phyloP scores from a whole-genome alignment of 345 rosid species.

The Firmiana major region DNA sequence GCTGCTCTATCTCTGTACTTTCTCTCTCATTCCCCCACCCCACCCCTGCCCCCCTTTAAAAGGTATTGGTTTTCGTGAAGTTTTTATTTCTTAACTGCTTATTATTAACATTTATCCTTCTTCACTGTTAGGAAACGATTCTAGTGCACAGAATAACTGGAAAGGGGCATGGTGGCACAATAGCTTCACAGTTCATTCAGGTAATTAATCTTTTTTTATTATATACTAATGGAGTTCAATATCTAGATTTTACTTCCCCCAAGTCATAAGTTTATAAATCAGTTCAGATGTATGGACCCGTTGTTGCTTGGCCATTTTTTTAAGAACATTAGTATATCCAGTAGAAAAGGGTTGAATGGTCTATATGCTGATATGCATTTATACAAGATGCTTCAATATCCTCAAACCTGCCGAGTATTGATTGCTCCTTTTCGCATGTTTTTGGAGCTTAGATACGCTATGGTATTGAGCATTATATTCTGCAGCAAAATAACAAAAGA shows the following conservation, averaged over 20 bases:
- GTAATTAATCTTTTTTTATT: conserved; percentile 26
- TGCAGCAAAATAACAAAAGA: neutral
- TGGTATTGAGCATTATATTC: neutral
- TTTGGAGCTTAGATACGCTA: neutral
- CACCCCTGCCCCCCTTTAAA: neutral
- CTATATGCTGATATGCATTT: neutral
- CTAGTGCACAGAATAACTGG: conserved; percentile 93
- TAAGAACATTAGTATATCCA: neutral
- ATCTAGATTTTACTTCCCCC: neutral
- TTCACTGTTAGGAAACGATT: conserved; percentile 62
- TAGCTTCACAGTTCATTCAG: conserved; percentile 61
- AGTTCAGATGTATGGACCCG: neutral
- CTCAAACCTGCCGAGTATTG: neutral
- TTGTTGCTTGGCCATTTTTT: neutral
- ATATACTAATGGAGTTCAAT: neutral
- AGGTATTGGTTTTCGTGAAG: neutral
- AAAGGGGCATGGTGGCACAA: conserved; percentile 98
- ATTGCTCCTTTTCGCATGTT: neutral
- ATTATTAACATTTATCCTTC: neutral
- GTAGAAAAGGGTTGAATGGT: neutral
- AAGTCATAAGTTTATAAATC: neutral
- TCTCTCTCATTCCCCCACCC: neutral
- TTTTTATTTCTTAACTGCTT: neutral
- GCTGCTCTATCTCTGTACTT: neutral
- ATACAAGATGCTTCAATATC: neutral